A percentile compares a stretch with the other conserved stretches of the same genome.
Evolutionary conservation across 306 rosid genomes (phyloP).

Genomic region (Argentina anserina): DNA sequence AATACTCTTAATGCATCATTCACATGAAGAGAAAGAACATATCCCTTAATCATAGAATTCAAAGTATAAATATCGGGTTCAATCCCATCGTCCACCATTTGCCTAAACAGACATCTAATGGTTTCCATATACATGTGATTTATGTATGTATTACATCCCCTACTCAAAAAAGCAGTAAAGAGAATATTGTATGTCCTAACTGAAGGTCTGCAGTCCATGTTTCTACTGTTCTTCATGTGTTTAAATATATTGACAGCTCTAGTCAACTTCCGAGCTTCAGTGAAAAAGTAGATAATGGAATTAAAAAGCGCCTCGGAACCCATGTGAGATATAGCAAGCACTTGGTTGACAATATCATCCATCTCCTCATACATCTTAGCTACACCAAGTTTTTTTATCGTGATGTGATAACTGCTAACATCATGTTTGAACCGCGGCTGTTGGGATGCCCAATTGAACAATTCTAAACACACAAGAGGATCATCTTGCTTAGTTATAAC

Average conservation of each 20-base stretch:
- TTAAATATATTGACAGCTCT: constrained; percentile 74
- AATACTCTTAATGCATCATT: constrained; percentile 81
- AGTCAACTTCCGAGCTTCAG: constrained; percentile 71
- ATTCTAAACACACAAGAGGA: constrained; percentile 70
- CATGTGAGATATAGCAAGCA: constrained; percentile 56
- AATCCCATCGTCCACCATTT: constrained; percentile 78
- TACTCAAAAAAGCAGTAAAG: constrained; percentile 66
- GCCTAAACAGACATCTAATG: constrained; percentile 57
- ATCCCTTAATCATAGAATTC: constrained; percentile 85
- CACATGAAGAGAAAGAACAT: constrained; percentile 81
- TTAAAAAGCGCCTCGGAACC: constrained; percentile 77
- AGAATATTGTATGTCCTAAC: constrained; percentile 80
- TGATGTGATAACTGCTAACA: constrained; percentile 51
- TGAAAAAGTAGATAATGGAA: constrained; percentile 65
- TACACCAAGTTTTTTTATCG: constrained; percentile 80
- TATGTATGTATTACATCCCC: constrained; percentile 68
- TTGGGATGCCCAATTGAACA: constrained; percentile 82
- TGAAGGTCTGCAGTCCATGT: constrained; percentile 68
- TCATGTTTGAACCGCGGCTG: constrained; percentile 69
- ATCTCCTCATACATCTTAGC: constrained; percentile 79
- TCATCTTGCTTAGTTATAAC: constrained; percentile 52
- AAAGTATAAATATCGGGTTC: constrained; percentile 73
- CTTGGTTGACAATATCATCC: constrained; percentile 79
- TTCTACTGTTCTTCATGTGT: constrained; percentile 59
- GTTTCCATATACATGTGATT: constrained; percentile 85